Base-by-base conservation (phyloP, 1,139 yeast genomes). In the Hansenula anomala region DNA sequence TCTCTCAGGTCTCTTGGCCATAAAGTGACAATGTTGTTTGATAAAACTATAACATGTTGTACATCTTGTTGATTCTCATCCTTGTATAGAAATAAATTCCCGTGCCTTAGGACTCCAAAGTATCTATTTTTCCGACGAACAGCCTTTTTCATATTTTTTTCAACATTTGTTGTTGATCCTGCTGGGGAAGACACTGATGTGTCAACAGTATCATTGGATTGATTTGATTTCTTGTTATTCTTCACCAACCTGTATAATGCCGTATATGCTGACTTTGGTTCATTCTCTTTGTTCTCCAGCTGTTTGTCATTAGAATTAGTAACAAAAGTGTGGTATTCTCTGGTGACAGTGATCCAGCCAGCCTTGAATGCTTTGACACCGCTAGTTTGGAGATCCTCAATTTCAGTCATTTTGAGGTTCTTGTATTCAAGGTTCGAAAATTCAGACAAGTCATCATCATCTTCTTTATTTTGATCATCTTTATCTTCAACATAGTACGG, bases 271-370 rank as follows among this genome's bases (percentile, higher is more conserved):
- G 79, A 67, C 55, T 49, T 79, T 66, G 56, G 63, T 64, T 47
- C 41, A 3, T 44, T 24, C 24, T 43, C 45, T 28, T 49, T 46
- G 17, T 38, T 40, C 27, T 54, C 58, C 23, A 48, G 24, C 33
- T 47, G 46, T 43, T 54, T 45, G 12, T 49, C 54, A 31, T 43
- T 42, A 7, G 55, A 52, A 30, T 40, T 45, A 17, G 38, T 44
- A 76, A 34, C 80, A 67, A 52, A 74, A 67, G 40, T 64, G 67
- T 75, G 75, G 50, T 83, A 87, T 49, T 85, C 92, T 44, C 79
- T 79, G 0, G 96, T 86, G 10, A 89, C 88, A 4, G 84, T 78
- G 5, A 90, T 62, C 95, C 96, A 88, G 2, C 96, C 96, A 12
- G 78, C 63, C 54, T 75, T 79, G 50, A 69, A 75, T 0, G 88